phyloP scores from a whole-genome alignment of 2,329 filamentous ascomycete species.

The Neofusicoccum cordaticola region DNA sequence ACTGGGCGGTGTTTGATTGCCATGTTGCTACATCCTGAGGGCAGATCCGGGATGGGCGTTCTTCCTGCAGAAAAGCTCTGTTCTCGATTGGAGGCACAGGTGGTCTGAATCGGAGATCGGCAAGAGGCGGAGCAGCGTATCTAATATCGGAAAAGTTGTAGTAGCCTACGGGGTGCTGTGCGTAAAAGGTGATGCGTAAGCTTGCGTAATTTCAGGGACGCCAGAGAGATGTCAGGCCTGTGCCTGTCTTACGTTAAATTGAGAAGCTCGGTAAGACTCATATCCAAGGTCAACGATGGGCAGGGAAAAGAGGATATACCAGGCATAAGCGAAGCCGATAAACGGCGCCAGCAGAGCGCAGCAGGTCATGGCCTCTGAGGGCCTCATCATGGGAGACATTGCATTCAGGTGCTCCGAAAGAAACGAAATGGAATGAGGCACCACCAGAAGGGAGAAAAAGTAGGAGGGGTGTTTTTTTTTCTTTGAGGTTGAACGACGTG shows the following conservation, averaged over 20 bases:
- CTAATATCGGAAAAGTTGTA: conserved; percentile 59
- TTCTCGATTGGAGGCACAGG: conserved; percentile 45
- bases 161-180: conserved; percentile 37
- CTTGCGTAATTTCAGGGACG: not conserved
- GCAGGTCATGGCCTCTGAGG: not conserved
- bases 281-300: conserved; percentile 56
- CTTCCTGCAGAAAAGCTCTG: conserved; percentile 46
- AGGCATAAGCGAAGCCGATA: not conserved
- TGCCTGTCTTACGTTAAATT: conserved; percentile 39
- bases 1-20: not conserved
- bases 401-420: no score
- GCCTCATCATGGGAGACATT: not conserved
- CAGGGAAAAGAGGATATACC: conserved; percentile 21
- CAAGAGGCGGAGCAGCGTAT: conserved; percentile 54
- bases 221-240: no score
- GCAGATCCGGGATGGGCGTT: conserved; percentile 27
- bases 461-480: no score
- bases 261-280: conserved; percentile 48
- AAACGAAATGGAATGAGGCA: no score
- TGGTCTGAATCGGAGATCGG: conserved; percentile 50
- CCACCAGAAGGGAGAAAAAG: no score
- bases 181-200: conserved; percentile 19
- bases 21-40: conserved; percentile 32
- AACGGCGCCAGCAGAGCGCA: not conserved
- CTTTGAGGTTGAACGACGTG: no score